Percentiles rank a stretch among this genome's conserved stretches.
These are phyloP conservation scores for Hypholoma sublateritium DNA, from an alignment of 768 basidiomycete species.

Conservation along the genomic window DNA sequence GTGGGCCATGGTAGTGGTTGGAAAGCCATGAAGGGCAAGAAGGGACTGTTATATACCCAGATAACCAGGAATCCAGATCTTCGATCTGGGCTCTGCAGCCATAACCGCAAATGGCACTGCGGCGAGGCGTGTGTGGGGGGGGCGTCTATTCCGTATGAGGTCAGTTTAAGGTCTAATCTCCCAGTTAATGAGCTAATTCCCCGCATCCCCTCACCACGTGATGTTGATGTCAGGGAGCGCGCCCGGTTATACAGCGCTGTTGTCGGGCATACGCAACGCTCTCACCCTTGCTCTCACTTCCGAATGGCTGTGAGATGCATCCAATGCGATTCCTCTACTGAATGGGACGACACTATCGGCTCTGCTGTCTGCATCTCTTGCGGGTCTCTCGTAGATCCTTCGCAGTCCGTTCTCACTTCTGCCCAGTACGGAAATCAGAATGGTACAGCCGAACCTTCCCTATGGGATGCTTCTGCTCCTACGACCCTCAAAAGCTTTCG, in stretches of 20 bases:
- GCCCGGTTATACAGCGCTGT: constrained; percentile 1
- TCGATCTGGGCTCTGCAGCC: background rate
- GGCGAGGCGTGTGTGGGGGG: constrained; percentile 1
- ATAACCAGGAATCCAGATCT: background rate
- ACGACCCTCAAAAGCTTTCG: constrained; percentile 50
- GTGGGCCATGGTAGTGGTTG: constrained; percentile 49
- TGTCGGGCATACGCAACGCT: constrained; percentile 3
- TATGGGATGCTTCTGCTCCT: constrained; percentile 31
- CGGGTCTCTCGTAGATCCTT: constrained; percentile 66
- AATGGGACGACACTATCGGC: constrained; percentile 57
- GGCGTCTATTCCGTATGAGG: constrained; percentile 1
- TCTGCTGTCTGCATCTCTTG: constrained; percentile 70
- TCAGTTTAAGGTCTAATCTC: constrained; percentile 3
- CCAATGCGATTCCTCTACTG: constrained; percentile 52
- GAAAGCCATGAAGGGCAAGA: constrained; percentile 21
- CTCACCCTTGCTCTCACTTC: constrained; percentile 10
- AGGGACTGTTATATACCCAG: constrained; percentile 28
- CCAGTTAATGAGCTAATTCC: constrained; percentile 9
- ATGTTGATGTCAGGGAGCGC: background rate
- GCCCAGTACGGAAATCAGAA: constrained; percentile 31
- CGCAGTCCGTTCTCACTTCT: constrained; percentile 58
- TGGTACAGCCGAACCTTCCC: constrained; percentile 27
- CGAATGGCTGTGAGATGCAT: constrained; percentile 42
- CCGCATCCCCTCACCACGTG: background rate
- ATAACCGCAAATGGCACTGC: constrained; percentile 22